These are phyloP conservation scores for Backusella morwellensis DNA, from an alignment of 192 early-diverging fungal species.

Conservation along the genomic window DNA sequence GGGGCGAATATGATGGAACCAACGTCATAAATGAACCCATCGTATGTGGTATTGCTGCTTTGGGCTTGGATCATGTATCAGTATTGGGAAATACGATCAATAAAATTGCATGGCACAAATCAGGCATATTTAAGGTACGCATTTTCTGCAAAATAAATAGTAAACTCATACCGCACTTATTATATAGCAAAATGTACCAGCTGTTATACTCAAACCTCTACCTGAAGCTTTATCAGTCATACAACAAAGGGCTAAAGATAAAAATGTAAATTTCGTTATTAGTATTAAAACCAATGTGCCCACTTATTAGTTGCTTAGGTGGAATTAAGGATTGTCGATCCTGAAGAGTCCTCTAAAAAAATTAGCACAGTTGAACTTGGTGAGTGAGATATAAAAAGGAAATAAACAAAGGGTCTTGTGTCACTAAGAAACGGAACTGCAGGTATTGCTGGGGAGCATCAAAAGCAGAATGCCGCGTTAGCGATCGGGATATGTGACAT, in stretches of 20 bases:
- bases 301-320: conserved; percentile 24
- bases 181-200: conserved; percentile 58
- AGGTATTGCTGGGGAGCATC: conserved; percentile 84
- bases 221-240: conserved; percentile 68
- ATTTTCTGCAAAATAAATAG: background rate
- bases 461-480: conserved; percentile 79
- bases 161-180: background rate
- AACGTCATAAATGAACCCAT: conserved; percentile 70
- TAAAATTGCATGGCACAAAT: conserved; percentile 83
- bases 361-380: conserved; percentile 37
- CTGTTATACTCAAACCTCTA: conserved; percentile 68
- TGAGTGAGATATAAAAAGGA: background rate
- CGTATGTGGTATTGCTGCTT: conserved; percentile 75
- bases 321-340: conserved; percentile 34
- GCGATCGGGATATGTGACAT: conserved; percentile 69
- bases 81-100: conserved; percentile 71
- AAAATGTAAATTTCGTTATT: conserved; percentile 44
- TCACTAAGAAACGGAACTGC: conserved; percentile 23
- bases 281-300: background rate
- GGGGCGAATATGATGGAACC: conserved; percentile 84
- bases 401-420: background rate
- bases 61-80: conserved; percentile 75
- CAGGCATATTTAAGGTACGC: conserved; percentile 73
- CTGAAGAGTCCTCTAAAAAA: conserved; percentile 6
- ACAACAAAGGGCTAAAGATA: conserved; percentile 61